A percentile compares a stretch with the other conserved stretches of the same genome.
phyloP scores from a whole-genome alignment of 768 basidiomycete species.

The Pleurotus tuoliensis region DNA sequence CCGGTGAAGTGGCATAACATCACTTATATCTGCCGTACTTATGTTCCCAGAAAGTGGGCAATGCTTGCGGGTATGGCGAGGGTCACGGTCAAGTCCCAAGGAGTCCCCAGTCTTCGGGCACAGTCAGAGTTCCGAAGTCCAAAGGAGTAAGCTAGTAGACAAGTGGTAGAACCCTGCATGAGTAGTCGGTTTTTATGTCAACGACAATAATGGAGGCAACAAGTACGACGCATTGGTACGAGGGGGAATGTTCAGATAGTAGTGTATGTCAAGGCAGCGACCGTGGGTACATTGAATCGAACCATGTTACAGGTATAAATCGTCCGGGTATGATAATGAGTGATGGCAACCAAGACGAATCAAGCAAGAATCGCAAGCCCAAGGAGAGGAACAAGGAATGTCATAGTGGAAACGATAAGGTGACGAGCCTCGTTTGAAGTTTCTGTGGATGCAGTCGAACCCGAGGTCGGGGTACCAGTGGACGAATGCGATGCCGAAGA shows the following conservation, averaged over 20 bases:
- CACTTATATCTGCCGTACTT: no score
- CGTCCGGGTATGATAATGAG: neutral
- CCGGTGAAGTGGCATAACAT: no score
- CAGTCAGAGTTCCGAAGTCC: no score
- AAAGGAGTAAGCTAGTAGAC: no score
- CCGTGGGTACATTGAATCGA: neutral
- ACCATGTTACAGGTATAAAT: neutral
- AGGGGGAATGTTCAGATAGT: neutral
- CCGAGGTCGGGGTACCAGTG: neutral
- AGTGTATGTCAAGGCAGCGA: neutral
- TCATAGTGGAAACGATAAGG: neutral
- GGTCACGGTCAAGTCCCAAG: no score
- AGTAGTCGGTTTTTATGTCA: neutral
- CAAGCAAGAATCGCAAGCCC: neutral
- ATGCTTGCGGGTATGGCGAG: no score
- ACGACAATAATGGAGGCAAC: neutral
- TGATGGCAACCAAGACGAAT: neutral
- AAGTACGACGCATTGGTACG: neutral
- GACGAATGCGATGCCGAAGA: constrained; percentile 7
- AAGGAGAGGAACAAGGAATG: neutral
- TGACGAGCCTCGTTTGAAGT: neutral
- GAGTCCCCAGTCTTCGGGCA: no score
- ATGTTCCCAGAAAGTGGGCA: no score
- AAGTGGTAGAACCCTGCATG: no score
- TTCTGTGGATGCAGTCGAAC: neutral